Conservation (phyloP, 2,329 filamentous ascomycete species). For the Alternaria alternata region DNA sequence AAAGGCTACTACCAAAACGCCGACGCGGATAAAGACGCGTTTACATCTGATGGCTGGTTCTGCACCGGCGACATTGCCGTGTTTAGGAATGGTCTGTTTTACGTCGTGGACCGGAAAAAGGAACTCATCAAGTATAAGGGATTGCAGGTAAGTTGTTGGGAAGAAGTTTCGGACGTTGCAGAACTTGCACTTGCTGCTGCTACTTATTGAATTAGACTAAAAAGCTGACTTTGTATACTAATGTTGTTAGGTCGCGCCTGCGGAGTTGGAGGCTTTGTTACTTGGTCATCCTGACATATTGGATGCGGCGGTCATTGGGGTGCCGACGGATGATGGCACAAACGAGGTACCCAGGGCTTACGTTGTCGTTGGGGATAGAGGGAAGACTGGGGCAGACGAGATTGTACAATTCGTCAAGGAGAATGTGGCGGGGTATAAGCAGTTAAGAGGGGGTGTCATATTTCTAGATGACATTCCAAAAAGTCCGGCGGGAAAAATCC, state of each 20-base stretch:
- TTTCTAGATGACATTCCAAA: conserved; percentile 50
- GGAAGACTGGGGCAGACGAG: conserved; percentile 37
- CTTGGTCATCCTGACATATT: conserved; percentile 52
- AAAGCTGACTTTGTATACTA: background rate
- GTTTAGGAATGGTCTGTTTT: conserved; percentile 49
- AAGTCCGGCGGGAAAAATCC: conserved; percentile 47
- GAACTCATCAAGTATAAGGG: conserved; percentile 62
- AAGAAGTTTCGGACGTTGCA: too few relatives aligned
- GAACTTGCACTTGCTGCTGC: too few relatives aligned
- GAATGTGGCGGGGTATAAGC: conserved; percentile 47
- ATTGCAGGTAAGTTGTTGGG: conserved; percentile 42
- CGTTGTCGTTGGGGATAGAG: conserved; percentile 49
- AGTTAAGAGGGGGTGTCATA: conserved; percentile 49
- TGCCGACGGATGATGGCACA: conserved; percentile 44
- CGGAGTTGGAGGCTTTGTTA: conserved; percentile 58
- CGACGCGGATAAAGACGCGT: conserved; percentile 39
- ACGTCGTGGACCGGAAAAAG: conserved; percentile 55
- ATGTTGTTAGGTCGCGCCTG: conserved; percentile 52
- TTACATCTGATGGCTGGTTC: conserved; percentile 47
- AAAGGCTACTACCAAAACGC: conserved; percentile 51
- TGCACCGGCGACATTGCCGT: conserved; percentile 51
- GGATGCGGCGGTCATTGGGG: conserved; percentile 59
- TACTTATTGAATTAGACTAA: too few relatives aligned
- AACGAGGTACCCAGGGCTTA: conserved; percentile 56
- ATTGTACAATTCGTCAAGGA: conserved; percentile 46